Percentiles rank a stretch among this genome's conserved stretches.
phyloP scores from a whole-genome alignment of 495 filamentous ascomycete genomes.

The Pseudevernia furfuracea region DNA sequence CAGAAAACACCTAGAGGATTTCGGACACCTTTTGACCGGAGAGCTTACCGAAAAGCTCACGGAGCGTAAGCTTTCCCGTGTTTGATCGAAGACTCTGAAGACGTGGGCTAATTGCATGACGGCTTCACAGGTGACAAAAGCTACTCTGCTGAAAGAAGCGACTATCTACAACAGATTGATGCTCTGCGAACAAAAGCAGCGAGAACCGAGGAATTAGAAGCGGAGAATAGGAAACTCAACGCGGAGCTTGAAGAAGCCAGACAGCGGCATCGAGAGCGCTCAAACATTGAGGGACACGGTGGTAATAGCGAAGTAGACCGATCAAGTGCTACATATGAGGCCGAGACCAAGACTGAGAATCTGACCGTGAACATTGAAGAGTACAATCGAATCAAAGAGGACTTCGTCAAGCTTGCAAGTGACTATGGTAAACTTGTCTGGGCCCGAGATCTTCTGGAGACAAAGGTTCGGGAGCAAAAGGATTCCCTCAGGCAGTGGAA shows the following conservation, averaged over 20 bases:
- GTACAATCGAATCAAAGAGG: slow-evolving; percentile 13
- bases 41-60: slow-evolving; percentile 10
- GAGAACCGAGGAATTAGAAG: slow-evolving; percentile 14
- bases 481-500: slow-evolving; percentile 29
- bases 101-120: neutral
- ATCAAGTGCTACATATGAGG: neutral
- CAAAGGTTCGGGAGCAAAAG: slow-evolving; percentile 19
- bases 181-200: slow-evolving; percentile 25
- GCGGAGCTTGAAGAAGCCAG: slow-evolving; percentile 25
- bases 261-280: neutral
- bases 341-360: neutral
- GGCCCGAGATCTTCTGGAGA: slow-evolving; percentile 24
- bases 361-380: slow-evolving; percentile 1
- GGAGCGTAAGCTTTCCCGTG: slow-evolving; percentile 2
- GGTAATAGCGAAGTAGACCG: neutral
- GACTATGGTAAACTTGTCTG: slow-evolving; percentile 18
- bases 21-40: slow-evolving; percentile 7
- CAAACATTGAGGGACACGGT: too few species aligned
- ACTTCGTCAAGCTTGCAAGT: neutral
- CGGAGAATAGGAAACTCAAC: slow-evolving; percentile 20
- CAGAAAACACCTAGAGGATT: neutral
- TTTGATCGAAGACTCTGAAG: neutral
- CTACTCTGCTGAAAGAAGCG: slow-evolving; percentile 15
- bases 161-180: slow-evolving; percentile 28
- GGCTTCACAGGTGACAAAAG: slow-evolving; percentile 2